phyloP scores from a whole-genome alignment of 2,329 filamentous ascomycete species.

The Colletotrichum paranaense region DNA sequence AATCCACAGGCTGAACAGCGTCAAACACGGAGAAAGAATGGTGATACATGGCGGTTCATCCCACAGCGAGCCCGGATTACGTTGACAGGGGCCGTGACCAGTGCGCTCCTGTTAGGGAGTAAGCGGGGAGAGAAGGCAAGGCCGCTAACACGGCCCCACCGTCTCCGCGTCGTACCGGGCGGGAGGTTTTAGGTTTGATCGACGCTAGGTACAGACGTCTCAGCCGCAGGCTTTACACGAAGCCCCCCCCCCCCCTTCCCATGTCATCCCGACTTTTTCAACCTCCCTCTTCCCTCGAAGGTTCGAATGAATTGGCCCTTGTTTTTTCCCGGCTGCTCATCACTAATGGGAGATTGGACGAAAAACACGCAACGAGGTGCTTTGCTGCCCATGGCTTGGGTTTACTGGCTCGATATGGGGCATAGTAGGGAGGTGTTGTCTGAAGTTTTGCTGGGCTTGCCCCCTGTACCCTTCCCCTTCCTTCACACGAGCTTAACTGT shows the following conservation, averaged over 20 bases:
- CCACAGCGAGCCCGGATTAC: conserved; percentile 10
- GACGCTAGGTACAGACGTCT: conserved; percentile 36
- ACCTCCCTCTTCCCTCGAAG: neutral
- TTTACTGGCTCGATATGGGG: neutral
- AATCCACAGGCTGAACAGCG: neutral
- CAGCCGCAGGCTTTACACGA: conserved; percentile 31
- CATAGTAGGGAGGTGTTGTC: neutral
- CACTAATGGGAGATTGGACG: conserved; percentile 13
- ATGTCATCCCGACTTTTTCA: conserved; percentile 23
- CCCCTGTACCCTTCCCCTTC: neutral
- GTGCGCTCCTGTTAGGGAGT: conserved; percentile 2
- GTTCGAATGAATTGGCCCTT: neutral
- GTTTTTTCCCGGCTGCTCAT: neutral
- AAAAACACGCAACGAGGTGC: neutral
- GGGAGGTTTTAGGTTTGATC: conserved; percentile 38
- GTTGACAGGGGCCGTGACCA: conserved; percentile 18
- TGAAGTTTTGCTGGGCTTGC: neutral
- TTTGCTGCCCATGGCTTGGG: neutral
- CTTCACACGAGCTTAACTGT: conserved; percentile 15
- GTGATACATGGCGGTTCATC: conserved; percentile 30
- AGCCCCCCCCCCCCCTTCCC: neutral
- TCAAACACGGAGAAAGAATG: conserved; percentile 33
- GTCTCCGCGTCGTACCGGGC: conserved; percentile 7
- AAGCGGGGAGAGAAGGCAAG: neutral
- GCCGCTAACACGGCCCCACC: neutral